Evolutionary conservation across 352 stramenopile species (phyloP).

Genomic region (Albugo candida): DNA sequence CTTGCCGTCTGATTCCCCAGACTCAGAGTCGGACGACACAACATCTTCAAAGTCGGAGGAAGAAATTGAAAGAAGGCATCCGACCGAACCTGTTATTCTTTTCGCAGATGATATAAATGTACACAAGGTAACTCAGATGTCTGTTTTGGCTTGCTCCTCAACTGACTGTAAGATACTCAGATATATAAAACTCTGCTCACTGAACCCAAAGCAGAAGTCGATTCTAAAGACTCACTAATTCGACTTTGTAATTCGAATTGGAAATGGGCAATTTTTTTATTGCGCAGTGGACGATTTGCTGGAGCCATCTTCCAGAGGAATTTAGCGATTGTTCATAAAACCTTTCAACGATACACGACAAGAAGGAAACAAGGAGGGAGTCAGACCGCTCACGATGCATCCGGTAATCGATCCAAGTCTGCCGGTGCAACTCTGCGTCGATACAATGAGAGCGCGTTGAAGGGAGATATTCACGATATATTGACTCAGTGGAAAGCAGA

Average conservation of each 20-base stretch:
- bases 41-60: conserved; percentile 3
- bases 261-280: conserved; percentile 72
- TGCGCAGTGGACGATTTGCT: conserved; percentile 84
- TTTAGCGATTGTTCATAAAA: conserved; percentile 82
- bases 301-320: conserved; percentile 78
- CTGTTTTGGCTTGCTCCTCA: neutral
- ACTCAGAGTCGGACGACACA: conserved; percentile 20
- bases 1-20: conserved; percentile 8
- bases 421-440: conserved; percentile 82
- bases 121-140: conserved; percentile 32
- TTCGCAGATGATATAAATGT: conserved; percentile 51
- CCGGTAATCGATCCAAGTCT: conserved; percentile 78
- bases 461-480: conserved; percentile 73
- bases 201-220: conserved; percentile 27
- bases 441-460: conserved; percentile 82
- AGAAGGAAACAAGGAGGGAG: conserved; percentile 85
- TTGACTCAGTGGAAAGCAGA: conserved; percentile 64
- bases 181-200: conserved; percentile 49
- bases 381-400: conserved; percentile 74
- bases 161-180: conserved; percentile 7
- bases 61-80: neutral
- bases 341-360: conserved; percentile 85
- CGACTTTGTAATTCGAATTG: conserved; percentile 31
- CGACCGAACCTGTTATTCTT: conserved; percentile 49
- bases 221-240: conserved; percentile 31